Base-by-base conservation (phyloP, 768 basidiomycete species). In the Boletus edulis region DNA sequence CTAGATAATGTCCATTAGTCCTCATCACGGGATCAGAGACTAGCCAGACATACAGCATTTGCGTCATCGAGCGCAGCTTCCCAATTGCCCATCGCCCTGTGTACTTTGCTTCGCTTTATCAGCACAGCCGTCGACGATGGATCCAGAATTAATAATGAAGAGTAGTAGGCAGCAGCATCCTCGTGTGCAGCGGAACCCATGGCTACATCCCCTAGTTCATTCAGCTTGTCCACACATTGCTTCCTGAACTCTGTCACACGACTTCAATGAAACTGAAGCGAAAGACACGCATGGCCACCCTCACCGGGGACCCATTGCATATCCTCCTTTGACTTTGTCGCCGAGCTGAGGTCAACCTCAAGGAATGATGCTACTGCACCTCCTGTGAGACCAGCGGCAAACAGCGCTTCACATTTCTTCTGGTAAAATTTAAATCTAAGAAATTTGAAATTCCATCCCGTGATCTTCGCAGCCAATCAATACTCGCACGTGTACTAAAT, bases 371-470 rank as follows among this genome's bases (percentile, higher is more conserved):
- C 37, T 20, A 51, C 46, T 14, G 61, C 52, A 4, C 4, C 56
- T 7, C 7, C 22, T 1, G 15, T 17, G 12, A 44, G 52, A 3
- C 54, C 54, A 1, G 62, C 47, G 11, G 52, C 50, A 37, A 53
- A 38, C 20, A 55, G 22, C 0, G 38, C 52, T 32, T 62, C 52
- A 2, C 56, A 62, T 24, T 52, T 62, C 31, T 11, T 38, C 20
- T 24, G 49, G 27, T 40, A 15, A 10, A 62, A 24, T 34, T 46
- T 38, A 29, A 58, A 62, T 32, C 35, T 47, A 11, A 62, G 46
- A 31, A 22, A 5, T 24, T 49, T 18, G 9, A 62, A 62, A 35
- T 55, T 44, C 61, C 61, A 62, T 11, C 61, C 61, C 17, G 61
- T 49, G 22, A 62, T 54, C 61, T 62, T 58, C 10, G 9, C 15